phyloP scores from a whole-genome alignment of 2,329 filamentous ascomycete genomes.

The Aspergillus piperis region DNA sequence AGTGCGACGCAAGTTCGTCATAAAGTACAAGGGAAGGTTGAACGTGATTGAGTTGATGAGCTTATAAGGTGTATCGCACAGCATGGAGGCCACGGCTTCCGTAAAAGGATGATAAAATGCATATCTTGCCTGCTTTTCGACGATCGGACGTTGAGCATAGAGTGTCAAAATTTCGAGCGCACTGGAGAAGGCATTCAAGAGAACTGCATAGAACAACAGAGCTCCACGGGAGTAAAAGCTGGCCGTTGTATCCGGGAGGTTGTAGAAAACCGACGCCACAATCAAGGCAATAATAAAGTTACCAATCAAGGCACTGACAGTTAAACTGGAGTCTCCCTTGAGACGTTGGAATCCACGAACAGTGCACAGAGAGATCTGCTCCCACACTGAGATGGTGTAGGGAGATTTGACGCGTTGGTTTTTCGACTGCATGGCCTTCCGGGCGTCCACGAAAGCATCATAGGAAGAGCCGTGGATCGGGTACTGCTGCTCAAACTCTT shows the following conservation, averaged over 20 bases:
- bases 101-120: conserved; percentile 22
- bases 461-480: conserved; percentile 36
- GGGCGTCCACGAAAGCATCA: conserved; percentile 38
- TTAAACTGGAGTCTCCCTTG: conserved; percentile 70
- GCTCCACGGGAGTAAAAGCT: conserved; percentile 76
- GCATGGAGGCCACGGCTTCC: conserved; percentile 3
- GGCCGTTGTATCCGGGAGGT: conserved; percentile 62
- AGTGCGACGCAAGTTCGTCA: conserved; percentile 74
- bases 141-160: conserved; percentile 18
- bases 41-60: conserved; percentile 71
- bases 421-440: conserved; percentile 40
- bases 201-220: conserved; percentile 78
- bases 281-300: conserved; percentile 75
- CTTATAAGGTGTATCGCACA: conserved; percentile 66
- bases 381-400: conserved; percentile 72
- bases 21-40: conserved; percentile 78
- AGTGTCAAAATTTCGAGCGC: conserved; percentile 59
- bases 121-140: conserved; percentile 20
- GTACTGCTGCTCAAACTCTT: conserved; percentile 34
- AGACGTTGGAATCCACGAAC: conserved; percentile 76
- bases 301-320: conserved; percentile 61
- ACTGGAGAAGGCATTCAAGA: conserved; percentile 78
- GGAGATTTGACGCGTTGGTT: conserved; percentile 66
- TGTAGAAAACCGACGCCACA: conserved; percentile 76
- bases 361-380: conserved; percentile 75